Base-by-base conservation (phyloP, 2,329 filamentous ascomycete genomes). In the Fusarium illudens region DNA sequence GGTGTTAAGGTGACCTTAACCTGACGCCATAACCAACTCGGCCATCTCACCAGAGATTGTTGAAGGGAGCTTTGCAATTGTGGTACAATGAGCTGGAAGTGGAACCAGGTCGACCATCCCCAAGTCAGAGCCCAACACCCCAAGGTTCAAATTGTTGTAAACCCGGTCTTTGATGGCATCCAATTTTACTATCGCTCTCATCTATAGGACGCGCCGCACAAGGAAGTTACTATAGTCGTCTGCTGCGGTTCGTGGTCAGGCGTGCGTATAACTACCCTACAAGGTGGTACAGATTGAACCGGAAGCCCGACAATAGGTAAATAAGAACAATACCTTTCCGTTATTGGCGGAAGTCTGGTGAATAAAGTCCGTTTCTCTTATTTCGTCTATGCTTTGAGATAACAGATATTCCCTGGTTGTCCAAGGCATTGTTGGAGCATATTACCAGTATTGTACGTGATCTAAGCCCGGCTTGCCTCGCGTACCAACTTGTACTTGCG, bases 21-120 rank as follows among this genome's bases (percentile, higher is more conserved):
- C 70, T 72, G 70, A 61, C 71, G 71, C 71, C 71, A 73, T 73
- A 73, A 73, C 71, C 71, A 73, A 73, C 71, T 73, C 71, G 71
- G 71, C 71, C 71, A 73, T 73, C 70, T 73, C 66, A 73, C 71
- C 70, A 30, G 49, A 64, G 27, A 3, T 58, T 66, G 42, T 25
- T 59, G 8, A 10, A 12, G 4, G 3, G 0, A 1, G 0, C 0
- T 0, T 0, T 17, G 4, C n/a, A 5, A 32, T 11, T 46, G 0
- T 19, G 8, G 4, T 25, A 34, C 5, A 39, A n/a, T 11, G 20
- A n/a, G 20, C 8, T 10, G 20, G 7, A n/a, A n/a, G n/a, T n/a
- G n/a, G n/a, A n/a, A n/a, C n/a, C 17, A 37, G 17, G 17, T 20
- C 6, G 36, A 20, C 17, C 19, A 37, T 37, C 17, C 13, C 17